phyloP scores from a whole-genome alignment of 495 filamentous ascomycete genomes.

The Halenospora varia region DNA sequence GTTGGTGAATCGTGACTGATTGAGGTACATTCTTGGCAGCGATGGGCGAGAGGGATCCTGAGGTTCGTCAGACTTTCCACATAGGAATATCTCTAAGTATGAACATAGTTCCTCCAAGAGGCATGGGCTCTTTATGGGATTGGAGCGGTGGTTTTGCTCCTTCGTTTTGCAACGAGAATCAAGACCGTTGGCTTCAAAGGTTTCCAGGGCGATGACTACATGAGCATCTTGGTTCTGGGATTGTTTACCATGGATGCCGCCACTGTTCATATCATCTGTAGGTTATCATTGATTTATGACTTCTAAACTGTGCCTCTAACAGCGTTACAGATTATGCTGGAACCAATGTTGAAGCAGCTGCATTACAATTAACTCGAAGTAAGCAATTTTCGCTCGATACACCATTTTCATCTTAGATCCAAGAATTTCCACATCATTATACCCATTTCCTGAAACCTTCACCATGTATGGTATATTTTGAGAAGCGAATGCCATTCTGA shows the following conservation, averaged over 20 bases:
- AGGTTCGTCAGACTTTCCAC: background rate
- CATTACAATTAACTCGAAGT: background rate
- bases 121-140: constrained; percentile 25
- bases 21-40: no score
- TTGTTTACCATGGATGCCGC: constrained; percentile 24
- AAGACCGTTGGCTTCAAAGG: constrained; percentile 23
- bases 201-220: constrained; percentile 27
- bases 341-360: constrained; percentile 2
- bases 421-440: no score
- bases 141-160: constrained; percentile 17
- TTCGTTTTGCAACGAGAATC: constrained; percentile 24
- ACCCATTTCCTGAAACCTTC: background rate
- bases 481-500: no score
- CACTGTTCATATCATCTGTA: constrained; percentile 4
- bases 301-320: background rate
- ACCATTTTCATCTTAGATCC: no score
- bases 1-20: no score
- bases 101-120: constrained; percentile 19
- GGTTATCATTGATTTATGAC: background rate
- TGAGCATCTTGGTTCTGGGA: constrained; percentile 16
- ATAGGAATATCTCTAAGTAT: background rate
- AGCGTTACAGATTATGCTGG: background rate
- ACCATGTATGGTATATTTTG: no score
- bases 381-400: background rate
- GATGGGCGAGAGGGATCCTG: background rate